Conservation (phyloP, 257 asterid species). For the Fraxinus pennsylvanica region DNA sequence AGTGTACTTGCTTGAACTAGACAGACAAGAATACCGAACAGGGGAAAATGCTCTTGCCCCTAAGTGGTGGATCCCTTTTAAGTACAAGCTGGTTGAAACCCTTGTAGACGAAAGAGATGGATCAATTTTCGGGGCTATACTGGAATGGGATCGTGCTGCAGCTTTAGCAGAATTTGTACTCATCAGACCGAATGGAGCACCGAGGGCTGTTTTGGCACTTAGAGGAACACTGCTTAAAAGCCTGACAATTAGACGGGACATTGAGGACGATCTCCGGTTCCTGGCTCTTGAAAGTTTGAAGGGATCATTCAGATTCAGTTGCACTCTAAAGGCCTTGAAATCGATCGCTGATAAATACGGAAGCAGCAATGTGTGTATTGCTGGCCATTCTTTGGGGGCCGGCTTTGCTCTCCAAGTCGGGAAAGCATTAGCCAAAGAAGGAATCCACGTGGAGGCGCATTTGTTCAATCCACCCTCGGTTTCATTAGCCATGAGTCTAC, state of each 20-base stretch:
- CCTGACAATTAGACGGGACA: constrained; percentile 83
- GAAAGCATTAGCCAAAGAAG: constrained; percentile 89
- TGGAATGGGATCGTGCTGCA: constrained; percentile 95
- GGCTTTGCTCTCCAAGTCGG: constrained; percentile 98
- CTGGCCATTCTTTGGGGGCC: constrained; percentile 95
- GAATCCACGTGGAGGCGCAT: constrained; percentile 85
- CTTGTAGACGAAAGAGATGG: constrained; percentile 88
- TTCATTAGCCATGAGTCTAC: constrained; percentile 77
- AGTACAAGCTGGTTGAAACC: constrained; percentile 75
- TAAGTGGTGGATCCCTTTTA: constrained; percentile 95
- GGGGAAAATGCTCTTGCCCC: constrained; percentile 85
- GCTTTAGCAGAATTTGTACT: constrained; percentile 78
- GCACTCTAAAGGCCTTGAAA: constrained; percentile 55
- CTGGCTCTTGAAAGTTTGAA: constrained; percentile 86
- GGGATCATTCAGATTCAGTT: constrained; percentile 81
- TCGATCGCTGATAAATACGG: constrained; percentile 66
- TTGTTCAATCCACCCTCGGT: constrained; percentile 96
- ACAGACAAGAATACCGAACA: constrained; percentile 80
- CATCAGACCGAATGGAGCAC: constrained; percentile 85
- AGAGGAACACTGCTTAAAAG: constrained; percentile 83
- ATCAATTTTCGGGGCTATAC: constrained; percentile 84
- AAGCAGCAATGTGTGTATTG: constrained; percentile 67
- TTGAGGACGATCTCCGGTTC: constrained; percentile 92
- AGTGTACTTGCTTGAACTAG: constrained; percentile 89
- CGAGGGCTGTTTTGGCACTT: constrained; percentile 75